Conservation (phyloP, 495 filamentous ascomycete genomes). For the Penicillium steckii region DNA sequence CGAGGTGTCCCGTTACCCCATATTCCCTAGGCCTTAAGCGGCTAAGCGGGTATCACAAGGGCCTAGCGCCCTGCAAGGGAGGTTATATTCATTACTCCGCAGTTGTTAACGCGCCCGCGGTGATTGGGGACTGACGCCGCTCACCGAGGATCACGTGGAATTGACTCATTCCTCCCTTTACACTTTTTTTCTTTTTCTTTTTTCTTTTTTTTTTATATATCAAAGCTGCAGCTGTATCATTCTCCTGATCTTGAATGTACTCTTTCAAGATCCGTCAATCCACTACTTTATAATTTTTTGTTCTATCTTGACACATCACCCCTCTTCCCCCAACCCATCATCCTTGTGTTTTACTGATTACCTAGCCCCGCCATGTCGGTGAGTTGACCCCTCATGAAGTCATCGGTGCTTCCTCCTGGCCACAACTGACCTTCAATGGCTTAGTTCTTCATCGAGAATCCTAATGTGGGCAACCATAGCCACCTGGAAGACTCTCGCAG, state of each 20-base stretch:
- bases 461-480: slow-evolving; percentile 76
- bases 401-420: neutral
- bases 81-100: slow-evolving; percentile 5
- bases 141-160: slow-evolving; percentile 23
- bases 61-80: neutral
- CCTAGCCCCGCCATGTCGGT: slow-evolving; percentile 40
- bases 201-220: slow-evolving; percentile 13
- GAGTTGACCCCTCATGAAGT: slow-evolving; percentile 31
- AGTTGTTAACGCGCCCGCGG: slow-evolving; percentile 9
- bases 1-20: neutral
- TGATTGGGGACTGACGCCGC: slow-evolving; percentile 20
- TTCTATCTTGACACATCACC: neutral
- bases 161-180: slow-evolving; percentile 28
- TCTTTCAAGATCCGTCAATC: neutral
- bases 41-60: neutral
- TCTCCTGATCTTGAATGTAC: slow-evolving; percentile 1
- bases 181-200: too few species aligned
- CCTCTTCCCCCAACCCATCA: neutral
- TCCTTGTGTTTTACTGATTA: neutral
- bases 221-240: neutral
- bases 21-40: neutral
- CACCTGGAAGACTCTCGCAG: slow-evolving; percentile 90
- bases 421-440: neutral
- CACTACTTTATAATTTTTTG: neutral
- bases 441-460: slow-evolving; percentile 87